These are phyloP conservation scores for Citrus sinensis DNA, from an alignment of 345 rosid species.

Conservation along the genomic window DNA sequence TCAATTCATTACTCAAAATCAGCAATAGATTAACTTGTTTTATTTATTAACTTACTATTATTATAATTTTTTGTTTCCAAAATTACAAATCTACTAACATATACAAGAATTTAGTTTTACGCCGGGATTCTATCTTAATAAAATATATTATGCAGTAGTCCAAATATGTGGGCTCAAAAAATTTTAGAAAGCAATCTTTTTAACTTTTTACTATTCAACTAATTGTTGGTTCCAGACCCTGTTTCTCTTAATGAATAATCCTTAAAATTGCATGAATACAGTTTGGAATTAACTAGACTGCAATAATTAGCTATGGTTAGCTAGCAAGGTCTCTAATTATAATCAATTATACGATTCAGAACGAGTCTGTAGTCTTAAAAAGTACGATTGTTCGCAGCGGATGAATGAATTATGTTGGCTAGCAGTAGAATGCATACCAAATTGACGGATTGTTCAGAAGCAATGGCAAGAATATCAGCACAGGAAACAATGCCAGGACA, in stretches of 20 bases:
- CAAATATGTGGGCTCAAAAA: too few relatives aligned
- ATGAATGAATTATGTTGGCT: too few relatives aligned
- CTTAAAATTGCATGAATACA: too few relatives aligned
- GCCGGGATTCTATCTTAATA: too few relatives aligned
- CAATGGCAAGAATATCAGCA: constrained; percentile 40
- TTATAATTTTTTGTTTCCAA: neutral
- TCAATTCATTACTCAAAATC: neutral
- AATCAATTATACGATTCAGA: neutral
- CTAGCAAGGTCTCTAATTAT: neutral
- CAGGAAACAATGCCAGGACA: constrained; percentile 53
- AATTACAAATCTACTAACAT: neutral
- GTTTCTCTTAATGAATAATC: too few relatives aligned
- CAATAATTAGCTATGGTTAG: neutral
- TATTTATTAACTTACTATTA: neutral
- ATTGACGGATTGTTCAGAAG: constrained; percentile 28
- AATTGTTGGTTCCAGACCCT: too few relatives aligned
- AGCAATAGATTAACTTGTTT: neutral
- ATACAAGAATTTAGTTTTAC: too few relatives aligned
- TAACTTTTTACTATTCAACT: neutral
- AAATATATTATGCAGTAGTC: too few relatives aligned
- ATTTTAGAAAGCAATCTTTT: too few relatives aligned
- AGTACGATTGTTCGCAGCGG: accelerated
- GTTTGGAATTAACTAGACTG: too few relatives aligned
- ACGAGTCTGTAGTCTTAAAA: accelerated
- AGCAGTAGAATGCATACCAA: constrained; percentile 3